Conservation (phyloP, 805 yeast genomes). For the Pichia membranifaciens region DNA sequence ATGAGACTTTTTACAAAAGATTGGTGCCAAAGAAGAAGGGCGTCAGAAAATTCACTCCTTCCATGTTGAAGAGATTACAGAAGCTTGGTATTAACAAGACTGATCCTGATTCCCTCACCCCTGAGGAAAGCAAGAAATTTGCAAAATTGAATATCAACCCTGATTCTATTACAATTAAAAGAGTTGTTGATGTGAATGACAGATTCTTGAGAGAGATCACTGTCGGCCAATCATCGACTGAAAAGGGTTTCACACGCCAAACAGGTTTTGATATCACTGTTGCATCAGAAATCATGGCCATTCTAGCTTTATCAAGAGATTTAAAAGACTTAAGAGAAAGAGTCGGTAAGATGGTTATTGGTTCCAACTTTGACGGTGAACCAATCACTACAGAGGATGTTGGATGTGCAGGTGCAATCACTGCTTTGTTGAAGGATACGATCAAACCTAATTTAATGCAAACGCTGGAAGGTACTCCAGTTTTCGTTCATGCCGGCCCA, state of each 20-base stretch:
- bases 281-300: conserved; percentile 84
- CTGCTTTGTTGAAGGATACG: conserved; percentile 76
- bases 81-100: conserved; percentile 67
- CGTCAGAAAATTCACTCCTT: conserved; percentile 55
- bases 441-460: conserved; percentile 84
- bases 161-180: conserved; percentile 71
- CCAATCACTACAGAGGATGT: conserved; percentile 80
- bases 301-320: conserved; percentile 66
- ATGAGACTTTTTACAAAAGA: conserved; percentile 66
- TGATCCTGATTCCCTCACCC: conserved; percentile 65
- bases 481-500: conserved; percentile 83
- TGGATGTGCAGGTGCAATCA: conserved; percentile 82
- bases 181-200: conserved; percentile 83
- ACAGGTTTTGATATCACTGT: conserved; percentile 83
- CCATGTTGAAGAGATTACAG: conserved; percentile 60
- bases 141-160: conserved; percentile 75
- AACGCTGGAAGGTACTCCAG: conserved; percentile 84
- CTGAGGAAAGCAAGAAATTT: conserved; percentile 58
- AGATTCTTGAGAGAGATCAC: conserved; percentile 74
- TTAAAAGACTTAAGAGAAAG: conserved; percentile 67
- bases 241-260: conserved; percentile 62
- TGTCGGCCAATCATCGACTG: conserved; percentile 77
- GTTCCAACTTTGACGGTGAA: conserved; percentile 58
- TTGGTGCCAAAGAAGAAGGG: conserved; percentile 74
- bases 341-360: conserved; percentile 72